Evolutionary conservation across 1,284 basidiomycete genomes (phyloP).

Genomic region (Trametes polyzona): DNA sequence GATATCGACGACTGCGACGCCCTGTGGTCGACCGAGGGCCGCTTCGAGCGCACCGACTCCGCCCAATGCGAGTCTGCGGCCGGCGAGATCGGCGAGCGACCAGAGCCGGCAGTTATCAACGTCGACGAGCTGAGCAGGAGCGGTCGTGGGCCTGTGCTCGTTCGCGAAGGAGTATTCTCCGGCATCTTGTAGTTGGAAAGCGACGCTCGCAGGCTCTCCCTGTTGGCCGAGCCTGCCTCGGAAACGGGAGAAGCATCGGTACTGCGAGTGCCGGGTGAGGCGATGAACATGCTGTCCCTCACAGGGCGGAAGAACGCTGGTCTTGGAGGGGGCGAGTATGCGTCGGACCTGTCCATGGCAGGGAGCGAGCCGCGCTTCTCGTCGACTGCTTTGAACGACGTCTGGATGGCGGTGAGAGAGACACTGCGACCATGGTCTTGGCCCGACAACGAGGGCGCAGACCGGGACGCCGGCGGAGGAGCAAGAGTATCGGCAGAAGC

Average conservation of each 20-base stretch:
- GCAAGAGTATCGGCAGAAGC: constrained; percentile 13
- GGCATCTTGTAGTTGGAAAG: constrained; percentile 36
- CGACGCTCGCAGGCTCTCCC: constrained; percentile 32
- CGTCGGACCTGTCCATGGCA: constrained; percentile 40
- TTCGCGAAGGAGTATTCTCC: constrained; percentile 21
- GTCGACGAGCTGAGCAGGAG: constrained; percentile 55
- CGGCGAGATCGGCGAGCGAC: constrained; percentile 46
- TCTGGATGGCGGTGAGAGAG: constrained; percentile 23
- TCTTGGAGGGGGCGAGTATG: constrained; percentile 58
- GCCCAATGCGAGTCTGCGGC: constrained; percentile 47
- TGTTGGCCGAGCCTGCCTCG: constrained; percentile 38
- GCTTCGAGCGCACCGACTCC: constrained; percentile 48
- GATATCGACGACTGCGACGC: constrained; percentile 67
- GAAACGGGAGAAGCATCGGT: constrained; percentile 41
- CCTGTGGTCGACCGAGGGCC: constrained; percentile 43
- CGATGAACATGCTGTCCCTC: constrained; percentile 54
- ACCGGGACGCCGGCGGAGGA: constrained; percentile 20
- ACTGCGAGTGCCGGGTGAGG: constrained; percentile 43
- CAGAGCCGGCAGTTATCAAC: constrained; percentile 42
- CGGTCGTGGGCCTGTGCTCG: constrained; percentile 51
- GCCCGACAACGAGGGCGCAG: constrained; percentile 14
- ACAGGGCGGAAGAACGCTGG: constrained; percentile 62
- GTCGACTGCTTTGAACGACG: constrained; percentile 23
- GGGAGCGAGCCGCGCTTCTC: constrained; percentile 48
- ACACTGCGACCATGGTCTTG: constrained; percentile 24